A percentile compares a stretch with the other conserved stretches of the same genome.
Conservation (phyloP, 202 grass and related monocot species). For the Saccharum hybrid region DNA sequence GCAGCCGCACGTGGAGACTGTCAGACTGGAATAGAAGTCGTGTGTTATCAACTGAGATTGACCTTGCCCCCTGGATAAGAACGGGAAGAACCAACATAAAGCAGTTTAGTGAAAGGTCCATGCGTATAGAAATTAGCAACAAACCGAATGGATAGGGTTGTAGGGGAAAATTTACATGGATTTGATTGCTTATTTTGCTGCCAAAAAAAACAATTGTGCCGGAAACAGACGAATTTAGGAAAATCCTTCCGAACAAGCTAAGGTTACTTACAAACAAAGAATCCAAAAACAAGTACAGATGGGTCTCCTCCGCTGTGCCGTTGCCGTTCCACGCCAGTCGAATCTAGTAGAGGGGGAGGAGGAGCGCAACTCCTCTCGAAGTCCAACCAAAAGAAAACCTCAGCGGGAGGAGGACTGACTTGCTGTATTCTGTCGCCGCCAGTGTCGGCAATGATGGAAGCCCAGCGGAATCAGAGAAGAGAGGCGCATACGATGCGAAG, state of each 20-base stretch:
- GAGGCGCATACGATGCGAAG: neutral
- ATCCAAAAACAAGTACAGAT: neutral
- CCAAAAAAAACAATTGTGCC: neutral
- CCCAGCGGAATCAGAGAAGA: neutral
- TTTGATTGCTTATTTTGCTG: neutral
- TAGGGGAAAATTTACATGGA: neutral
- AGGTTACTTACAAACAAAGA: slow-evolving; percentile 18
- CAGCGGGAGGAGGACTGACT: neutral
- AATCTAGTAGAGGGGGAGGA: neutral
- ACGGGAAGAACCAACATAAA: neutral
- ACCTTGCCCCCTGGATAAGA: neutral
- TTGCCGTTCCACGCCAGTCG: neutral
- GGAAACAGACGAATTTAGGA: neutral
- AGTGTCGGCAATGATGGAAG: neutral
- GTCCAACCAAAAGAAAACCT: neutral
- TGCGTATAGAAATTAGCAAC: neutral
- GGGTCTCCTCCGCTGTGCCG: neutral
- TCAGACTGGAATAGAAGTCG: neutral
- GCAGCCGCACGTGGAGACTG: neutral
- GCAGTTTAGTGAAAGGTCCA: neutral
- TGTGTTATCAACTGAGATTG: slow-evolving; percentile 14
- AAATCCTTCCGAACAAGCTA: neutral
- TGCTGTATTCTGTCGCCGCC: neutral
- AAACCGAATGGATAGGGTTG: neutral
- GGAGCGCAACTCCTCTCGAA: neutral